A percentile compares a stretch with the other conserved stretches of the same genome.
Conservation (phyloP, 139 green algal species). For the Chlamydomonas asymmetrica region DNA sequence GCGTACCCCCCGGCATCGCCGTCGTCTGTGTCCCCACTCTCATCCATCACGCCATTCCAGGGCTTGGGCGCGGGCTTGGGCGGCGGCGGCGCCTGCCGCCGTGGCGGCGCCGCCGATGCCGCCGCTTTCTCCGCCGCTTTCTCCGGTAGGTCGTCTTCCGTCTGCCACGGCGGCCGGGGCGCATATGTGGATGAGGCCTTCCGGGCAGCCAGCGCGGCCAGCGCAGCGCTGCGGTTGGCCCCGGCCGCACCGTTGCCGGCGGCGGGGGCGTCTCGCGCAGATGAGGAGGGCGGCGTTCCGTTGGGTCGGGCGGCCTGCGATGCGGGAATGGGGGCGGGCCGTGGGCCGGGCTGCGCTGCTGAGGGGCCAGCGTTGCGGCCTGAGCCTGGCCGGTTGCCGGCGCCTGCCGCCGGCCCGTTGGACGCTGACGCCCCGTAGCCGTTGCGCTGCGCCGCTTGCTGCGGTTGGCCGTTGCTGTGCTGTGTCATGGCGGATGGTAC, state of each 20-base stretch:
- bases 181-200: too few species aligned
- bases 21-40: not conserved
- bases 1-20: not conserved
- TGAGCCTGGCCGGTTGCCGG: not conserved
- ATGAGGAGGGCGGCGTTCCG: too few species aligned
- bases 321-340: too few species aligned
- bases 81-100: not conserved
- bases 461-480: not conserved
- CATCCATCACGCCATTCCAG: too few species aligned
- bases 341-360: too few species aligned
- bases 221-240: conserved; percentile 5
- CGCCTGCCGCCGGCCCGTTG: not conserved
- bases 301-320: too few species aligned
- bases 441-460: not conserved
- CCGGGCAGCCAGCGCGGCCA: conserved; percentile 9
- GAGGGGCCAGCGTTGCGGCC: not conserved
- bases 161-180: too few species aligned
- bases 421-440: conserved; percentile 1
- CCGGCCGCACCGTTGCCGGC: not conserved
- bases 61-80: too few species aligned
- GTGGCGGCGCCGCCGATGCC: not conserved
- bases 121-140: not conserved
- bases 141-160: not conserved
- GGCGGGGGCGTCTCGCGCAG: not conserved
- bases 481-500: conserved; percentile 15